These are phyloP conservation scores for Dothideomycetidae sp. DNA, from an alignment of 2,329 filamentous ascomycete species.

Conservation along the genomic window DNA sequence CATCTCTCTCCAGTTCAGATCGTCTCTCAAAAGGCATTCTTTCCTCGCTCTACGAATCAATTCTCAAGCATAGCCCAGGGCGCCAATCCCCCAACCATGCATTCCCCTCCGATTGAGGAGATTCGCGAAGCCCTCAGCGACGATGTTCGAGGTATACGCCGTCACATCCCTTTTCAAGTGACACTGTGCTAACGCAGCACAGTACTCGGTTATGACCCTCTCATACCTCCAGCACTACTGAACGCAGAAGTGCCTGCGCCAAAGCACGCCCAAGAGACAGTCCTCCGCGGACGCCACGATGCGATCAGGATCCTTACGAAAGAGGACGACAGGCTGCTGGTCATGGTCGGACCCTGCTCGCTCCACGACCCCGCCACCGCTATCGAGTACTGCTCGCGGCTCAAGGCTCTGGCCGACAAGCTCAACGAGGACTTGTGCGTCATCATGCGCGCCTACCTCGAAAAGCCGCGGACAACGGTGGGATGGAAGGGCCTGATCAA, in stretches of 20 bases:
- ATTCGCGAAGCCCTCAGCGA: constrained; percentile 27
- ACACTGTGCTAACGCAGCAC: constrained; percentile 4
- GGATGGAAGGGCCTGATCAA: constrained; percentile 99
- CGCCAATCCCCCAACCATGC: constrained; percentile 16
- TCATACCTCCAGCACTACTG: constrained; percentile 79
- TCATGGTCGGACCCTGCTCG: constrained; percentile 90
- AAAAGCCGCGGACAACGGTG: constrained; percentile 95
- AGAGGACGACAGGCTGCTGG: constrained; percentile 72
- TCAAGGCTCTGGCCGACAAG: constrained; percentile 65
- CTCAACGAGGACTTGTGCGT: constrained; percentile 74
- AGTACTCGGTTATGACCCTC: constrained; percentile 89
- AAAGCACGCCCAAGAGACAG: constrained; percentile 47
- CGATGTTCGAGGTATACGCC: constrained; percentile 38
- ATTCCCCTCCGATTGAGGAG: constrained; percentile 18
- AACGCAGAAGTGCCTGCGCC: constrained; percentile 65
- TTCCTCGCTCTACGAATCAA: too few species aligned
- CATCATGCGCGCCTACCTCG: constrained; percentile 96
- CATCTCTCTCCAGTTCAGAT: too few species aligned
- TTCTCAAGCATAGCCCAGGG: constrained; percentile 1
- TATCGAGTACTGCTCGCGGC: constrained; percentile 70
- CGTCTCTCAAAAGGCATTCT: too few species aligned
- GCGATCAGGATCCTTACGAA: constrained; percentile 64
- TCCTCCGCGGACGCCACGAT: constrained; percentile 55
- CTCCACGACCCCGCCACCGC: constrained; percentile 87
- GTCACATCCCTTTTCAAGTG: constrained; percentile 8